Percentiles rank a stretch among this genome's conserved stretches.
phyloP scores from a whole-genome alignment of 2,329 filamentous ascomycete species.

The Trichoderma koningii region DNA sequence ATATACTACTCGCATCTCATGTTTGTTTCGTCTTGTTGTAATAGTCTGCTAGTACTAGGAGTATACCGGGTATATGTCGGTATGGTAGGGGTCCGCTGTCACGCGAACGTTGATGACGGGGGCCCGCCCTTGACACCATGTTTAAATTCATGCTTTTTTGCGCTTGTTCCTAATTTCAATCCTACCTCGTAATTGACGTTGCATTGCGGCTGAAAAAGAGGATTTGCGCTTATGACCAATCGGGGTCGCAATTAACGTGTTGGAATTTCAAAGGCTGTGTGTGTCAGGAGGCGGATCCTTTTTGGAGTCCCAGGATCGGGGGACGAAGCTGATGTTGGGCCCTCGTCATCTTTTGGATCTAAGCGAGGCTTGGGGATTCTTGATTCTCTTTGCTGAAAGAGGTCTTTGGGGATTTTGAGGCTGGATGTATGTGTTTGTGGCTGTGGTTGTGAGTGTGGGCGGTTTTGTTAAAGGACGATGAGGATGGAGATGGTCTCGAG shows the following conservation, averaged over 20 bases:
- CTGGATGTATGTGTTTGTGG: too few relatives aligned
- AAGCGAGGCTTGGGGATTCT: too few relatives aligned
- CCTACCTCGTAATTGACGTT: neutral
- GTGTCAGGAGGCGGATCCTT: neutral
- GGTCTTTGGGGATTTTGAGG: too few relatives aligned
- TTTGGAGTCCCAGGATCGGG: neutral
- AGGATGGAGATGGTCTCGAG: too few relatives aligned
- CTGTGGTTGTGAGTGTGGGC: too few relatives aligned
- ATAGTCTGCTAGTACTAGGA: neutral
- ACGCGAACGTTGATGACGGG: neutral
- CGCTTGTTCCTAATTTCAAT: too few relatives aligned
- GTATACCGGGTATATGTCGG: neutral
- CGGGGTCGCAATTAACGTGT: neutral
- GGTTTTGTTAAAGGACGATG: too few relatives aligned
- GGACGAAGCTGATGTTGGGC: neutral
- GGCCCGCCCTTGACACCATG: neutral
- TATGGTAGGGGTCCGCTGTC: neutral
- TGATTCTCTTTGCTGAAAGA: too few relatives aligned
- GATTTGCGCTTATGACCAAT: neutral
- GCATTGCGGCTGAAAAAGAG: conserved; percentile 18
- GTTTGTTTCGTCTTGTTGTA: too few relatives aligned
- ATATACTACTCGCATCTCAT: too few relatives aligned
- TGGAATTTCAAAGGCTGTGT: neutral
- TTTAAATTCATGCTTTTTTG: conserved; percentile 1
- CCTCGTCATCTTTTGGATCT: too few relatives aligned